Evolutionary conservation across 192 early-diverging fungal species (phyloP), one percentile per base, ranked within the genome.

Genomic region (Gamsiella multidivaricata): DNA sequence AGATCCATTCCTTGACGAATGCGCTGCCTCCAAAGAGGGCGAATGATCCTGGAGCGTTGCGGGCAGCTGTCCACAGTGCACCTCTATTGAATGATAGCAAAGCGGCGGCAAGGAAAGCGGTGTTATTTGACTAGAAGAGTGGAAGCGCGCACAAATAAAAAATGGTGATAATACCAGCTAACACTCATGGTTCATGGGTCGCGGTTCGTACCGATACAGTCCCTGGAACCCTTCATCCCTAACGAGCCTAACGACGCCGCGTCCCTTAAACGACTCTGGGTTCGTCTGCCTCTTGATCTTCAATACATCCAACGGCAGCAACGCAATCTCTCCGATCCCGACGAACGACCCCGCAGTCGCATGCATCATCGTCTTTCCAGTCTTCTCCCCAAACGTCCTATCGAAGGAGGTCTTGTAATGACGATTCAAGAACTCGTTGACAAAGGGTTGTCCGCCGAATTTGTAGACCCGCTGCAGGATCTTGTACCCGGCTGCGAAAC

Each of bases 41-140:
- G 85, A 99, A 99, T 31, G 95, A 96, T n/a, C 97, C 97, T 8
- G 97, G 97, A 3, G 97, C 97, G 78, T 99, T 99, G 63, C 97
- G 90, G 52, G 96, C 90, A 32, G 94, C 92, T 22, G 97, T 99
- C 97, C 97, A 99, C 18, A 90, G 84, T 26, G 94, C 96, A 23
- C 97, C 97, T 43, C 88, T 90, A 60, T 11, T n/a, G 52, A 4
- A 20, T 23, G 29, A 31, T n/a, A 43, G 20, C 2, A 25, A n/a
- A n/a, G n/a, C n/a, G n/a, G n/a, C n/a, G n/a, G n/a, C n/a, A n/a
- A n/a, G n/a, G n/a, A n/a, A n/a, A n/a, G n/a, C n/a, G n/a, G n/a
- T n/a, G n/a, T n/a, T n/a, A n/a, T n/a, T n/a, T n/a, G n/a, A n/a
- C n/a, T n/a, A n/a, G n/a, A n/a, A n/a, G n/a, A n/a, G n/a, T n/a